Percentiles rank a stretch among this genome's conserved stretches.
phyloP scores from a whole-genome alignment of 306 rosid species.

The Astragalus glycyphyllos region DNA sequence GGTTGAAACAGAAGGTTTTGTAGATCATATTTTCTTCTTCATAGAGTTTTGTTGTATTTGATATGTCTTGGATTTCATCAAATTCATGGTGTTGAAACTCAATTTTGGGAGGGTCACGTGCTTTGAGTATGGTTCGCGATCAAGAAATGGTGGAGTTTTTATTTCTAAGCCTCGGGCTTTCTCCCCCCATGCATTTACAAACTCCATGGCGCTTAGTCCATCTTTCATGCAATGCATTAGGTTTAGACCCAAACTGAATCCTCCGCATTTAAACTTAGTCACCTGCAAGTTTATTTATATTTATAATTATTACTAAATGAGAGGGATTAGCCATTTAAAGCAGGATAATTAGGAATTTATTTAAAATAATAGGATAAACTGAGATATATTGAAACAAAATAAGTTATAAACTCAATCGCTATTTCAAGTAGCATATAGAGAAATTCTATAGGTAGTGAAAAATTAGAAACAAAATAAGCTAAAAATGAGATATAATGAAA shows the following conservation, averaged over 20 bases:
- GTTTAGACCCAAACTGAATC: constrained; percentile 66
- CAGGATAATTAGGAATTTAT: too few species aligned
- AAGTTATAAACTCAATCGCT: too few species aligned
- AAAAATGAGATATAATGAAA: too few species aligned
- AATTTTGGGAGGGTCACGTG: constrained; percentile 63
- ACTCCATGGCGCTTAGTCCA: constrained; percentile 75
- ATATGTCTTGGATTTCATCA: constrained; percentile 69
- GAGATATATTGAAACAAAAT: too few species aligned
- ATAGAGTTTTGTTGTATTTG: constrained; percentile 52
- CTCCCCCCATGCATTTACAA: constrained; percentile 77
- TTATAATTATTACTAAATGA: too few species aligned
- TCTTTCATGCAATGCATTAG: constrained; percentile 73
- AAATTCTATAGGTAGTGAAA: too few species aligned
- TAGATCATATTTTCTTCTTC: constrained; percentile 59
- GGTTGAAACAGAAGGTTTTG: constrained; percentile 62
- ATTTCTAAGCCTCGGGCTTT: constrained; percentile 69
- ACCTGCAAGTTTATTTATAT: constrained; percentile 44
- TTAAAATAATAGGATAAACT: too few species aligned
- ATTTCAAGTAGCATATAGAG: too few species aligned
- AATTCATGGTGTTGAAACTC: constrained; percentile 72
- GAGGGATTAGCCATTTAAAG: too few species aligned
- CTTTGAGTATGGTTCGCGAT: constrained; percentile 74
- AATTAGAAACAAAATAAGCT: too few species aligned
- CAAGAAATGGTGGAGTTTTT: constrained; percentile 58
- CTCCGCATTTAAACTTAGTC: constrained; percentile 85